A percentile compares a stretch with the other conserved stretches of the same genome.
These are phyloP conservation scores for Clonostachys rosea DNA, from an alignment of 2,329 filamentous ascomycete genomes.

Conservation along the genomic window DNA sequence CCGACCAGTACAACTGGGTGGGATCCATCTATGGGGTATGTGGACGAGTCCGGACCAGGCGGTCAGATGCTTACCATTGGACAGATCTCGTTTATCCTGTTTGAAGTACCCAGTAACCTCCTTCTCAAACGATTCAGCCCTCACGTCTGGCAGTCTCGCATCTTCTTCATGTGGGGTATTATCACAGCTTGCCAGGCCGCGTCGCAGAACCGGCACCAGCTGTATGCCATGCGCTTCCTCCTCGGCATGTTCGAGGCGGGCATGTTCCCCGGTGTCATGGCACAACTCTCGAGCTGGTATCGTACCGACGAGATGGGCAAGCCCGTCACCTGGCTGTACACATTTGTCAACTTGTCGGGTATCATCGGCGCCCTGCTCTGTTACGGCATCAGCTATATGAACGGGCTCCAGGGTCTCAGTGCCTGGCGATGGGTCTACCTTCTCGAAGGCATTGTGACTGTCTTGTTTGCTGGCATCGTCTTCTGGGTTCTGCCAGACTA, in stretches of 20 bases:
- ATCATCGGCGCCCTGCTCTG: slow-evolving; percentile 62
- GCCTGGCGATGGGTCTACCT: slow-evolving; percentile 67
- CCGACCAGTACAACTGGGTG: not conserved
- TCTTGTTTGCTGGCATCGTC: slow-evolving; percentile 47
- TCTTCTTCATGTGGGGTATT: slow-evolving; percentile 32
- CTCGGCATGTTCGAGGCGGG: slow-evolving; percentile 36
- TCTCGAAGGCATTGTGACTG: slow-evolving; percentile 53
- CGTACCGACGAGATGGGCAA: not conserved
- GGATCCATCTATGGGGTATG: not conserved
- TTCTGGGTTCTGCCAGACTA: slow-evolving; percentile 55
- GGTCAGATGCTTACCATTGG: not conserved
- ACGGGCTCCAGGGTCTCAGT: slow-evolving; percentile 47
- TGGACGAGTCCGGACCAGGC: not conserved
- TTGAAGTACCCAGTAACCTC: not conserved
- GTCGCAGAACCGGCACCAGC: slow-evolving; percentile 35
- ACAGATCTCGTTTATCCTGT: not conserved
- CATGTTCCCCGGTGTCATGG: slow-evolving; percentile 44
- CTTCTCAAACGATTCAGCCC: not conserved
- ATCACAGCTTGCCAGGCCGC: slow-evolving; percentile 36
- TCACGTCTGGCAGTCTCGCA: not conserved
- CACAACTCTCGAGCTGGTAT: slow-evolving; percentile 47
- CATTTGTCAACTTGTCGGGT: slow-evolving; percentile 55
- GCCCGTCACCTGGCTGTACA: slow-evolving; percentile 59
- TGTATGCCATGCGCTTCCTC: slow-evolving; percentile 34
- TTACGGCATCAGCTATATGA: slow-evolving; percentile 60